Conservation (phyloP, 306 rosid genomes). For the Trifolium pratense region DNA sequence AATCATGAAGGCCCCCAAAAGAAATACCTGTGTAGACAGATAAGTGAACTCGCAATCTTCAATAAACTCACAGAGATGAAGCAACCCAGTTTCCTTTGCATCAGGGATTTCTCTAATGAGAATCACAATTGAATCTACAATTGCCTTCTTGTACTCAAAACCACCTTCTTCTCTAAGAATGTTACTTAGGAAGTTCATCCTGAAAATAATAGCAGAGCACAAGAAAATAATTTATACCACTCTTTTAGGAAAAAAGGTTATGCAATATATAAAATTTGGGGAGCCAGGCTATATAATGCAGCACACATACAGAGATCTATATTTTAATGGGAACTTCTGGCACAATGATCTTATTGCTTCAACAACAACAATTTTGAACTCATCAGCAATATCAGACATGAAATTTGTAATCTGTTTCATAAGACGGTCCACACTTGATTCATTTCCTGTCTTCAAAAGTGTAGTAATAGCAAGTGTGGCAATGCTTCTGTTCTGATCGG, state of each 20-base stretch:
- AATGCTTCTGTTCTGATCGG: slow-evolving; percentile 96
- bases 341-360: slow-evolving; percentile 98
- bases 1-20: slow-evolving; percentile 36
- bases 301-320: slow-evolving; percentile 73
- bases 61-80: slow-evolving; percentile 98
- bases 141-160: slow-evolving; percentile 96
- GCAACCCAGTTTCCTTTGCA: slow-evolving; percentile 93
- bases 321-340: slow-evolving; percentile 90
- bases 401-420: slow-evolving; percentile 98
- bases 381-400: slow-evolving; percentile 98
- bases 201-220: slow-evolving; percentile 44
- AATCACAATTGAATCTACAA: slow-evolving; percentile 95
- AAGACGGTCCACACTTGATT: slow-evolving; percentile 94
- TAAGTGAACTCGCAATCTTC: slow-evolving; percentile 99
- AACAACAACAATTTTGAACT: slow-evolving; percentile 97
- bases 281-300: slow-evolving; percentile 16
- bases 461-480: slow-evolving; percentile 99
- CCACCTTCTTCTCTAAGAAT: slow-evolving; percentile 99
- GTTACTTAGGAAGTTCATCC: slow-evolving; percentile 97
- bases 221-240: slow-evolving; percentile 36
- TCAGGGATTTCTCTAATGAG: slow-evolving; percentile 96
- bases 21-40: slow-evolving; percentile 93
- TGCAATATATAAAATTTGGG: slow-evolving; percentile 4
- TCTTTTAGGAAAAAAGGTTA: background rate
- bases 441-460: slow-evolving; percentile 97